Conservation (phyloP, 2,329 filamentous ascomycete genomes). For the Penicillium psychrosexuale region DNA sequence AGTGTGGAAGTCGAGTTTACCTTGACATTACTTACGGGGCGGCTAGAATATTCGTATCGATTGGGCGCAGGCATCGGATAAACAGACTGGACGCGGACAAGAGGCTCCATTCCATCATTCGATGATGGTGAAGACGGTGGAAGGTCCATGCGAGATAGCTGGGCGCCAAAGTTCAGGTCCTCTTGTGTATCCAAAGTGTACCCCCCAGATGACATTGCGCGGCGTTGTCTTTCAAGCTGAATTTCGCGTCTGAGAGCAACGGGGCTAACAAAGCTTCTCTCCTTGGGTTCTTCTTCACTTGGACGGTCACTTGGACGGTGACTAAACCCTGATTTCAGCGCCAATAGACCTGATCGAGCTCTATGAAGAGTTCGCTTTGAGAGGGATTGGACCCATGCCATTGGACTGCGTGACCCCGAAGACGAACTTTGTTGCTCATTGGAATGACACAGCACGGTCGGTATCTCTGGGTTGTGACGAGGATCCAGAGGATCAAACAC, state of each 20-base stretch:
- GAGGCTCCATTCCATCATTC: background rate
- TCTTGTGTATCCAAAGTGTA: slow-evolving; percentile 13
- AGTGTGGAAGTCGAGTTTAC: background rate
- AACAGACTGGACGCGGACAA: background rate
- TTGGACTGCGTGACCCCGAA: slow-evolving; percentile 17
- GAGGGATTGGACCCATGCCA: slow-evolving; percentile 27
- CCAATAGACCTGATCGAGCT: slow-evolving; percentile 31
- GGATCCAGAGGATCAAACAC: slow-evolving; percentile 37
- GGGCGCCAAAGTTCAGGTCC: slow-evolving; percentile 16
- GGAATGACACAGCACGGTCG: slow-evolving; percentile 9
- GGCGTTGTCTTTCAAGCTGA: background rate
- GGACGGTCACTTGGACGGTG: slow-evolving; percentile 11
- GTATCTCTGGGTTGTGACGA: slow-evolving; percentile 32
- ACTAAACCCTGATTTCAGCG: slow-evolving; percentile 28
- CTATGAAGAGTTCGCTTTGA: slow-evolving; percentile 31
- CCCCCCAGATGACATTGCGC: background rate
- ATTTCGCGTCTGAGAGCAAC: background rate
- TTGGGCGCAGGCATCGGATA: background rate
- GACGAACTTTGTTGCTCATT: slow-evolving; percentile 12
- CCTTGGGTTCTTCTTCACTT: background rate
- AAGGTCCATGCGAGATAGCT: slow-evolving; percentile 13
- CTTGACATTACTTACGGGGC: background rate
- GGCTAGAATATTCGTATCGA: background rate
- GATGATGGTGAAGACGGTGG: background rate
- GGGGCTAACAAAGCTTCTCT: background rate